Percentiles rank a stretch among this genome's conserved stretches.
These are phyloP conservation scores for Heliocybe sulcata DNA, from an alignment of 1,284 basidiomycete genomes.

Conservation along the genomic window DNA sequence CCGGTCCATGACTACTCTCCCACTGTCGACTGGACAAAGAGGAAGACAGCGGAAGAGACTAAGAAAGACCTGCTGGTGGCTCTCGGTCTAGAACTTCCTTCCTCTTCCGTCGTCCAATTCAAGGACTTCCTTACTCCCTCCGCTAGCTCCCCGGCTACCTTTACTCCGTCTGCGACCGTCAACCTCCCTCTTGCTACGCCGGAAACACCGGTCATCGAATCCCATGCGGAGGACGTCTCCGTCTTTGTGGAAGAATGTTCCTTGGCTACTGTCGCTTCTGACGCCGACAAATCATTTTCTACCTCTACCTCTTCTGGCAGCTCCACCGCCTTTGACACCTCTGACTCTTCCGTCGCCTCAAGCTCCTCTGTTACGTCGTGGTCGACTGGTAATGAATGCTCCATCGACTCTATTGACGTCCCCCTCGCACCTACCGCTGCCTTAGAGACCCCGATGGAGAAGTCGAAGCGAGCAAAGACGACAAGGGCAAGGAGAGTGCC, in stretches of 20 bases:
- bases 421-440: too few relatives aligned
- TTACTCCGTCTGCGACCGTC: too few relatives aligned
- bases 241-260: background rate
- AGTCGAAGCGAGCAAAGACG: background rate
- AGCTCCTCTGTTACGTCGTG: background rate
- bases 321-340: background rate
- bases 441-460: too few relatives aligned
- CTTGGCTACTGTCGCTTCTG: background rate
- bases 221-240: too few relatives aligned
- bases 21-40: background rate
- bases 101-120: too few relatives aligned
- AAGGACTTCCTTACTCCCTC: too few relatives aligned
- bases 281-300: background rate
- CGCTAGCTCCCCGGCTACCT: too few relatives aligned
- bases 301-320: background rate
- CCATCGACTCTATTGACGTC: background rate
- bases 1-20: background rate
- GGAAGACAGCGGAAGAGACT: too few relatives aligned
- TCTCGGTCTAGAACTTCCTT: too few relatives aligned
- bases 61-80: too few relatives aligned
- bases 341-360: background rate
- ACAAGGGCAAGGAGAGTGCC: background rate
- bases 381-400: background rate
- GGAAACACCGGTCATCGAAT: too few relatives aligned
- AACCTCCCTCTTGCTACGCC: too few relatives aligned